Evolutionary conservation across 2,329 filamentous ascomycete genomes (phyloP).

Genomic region (Penicillium hesseltinei): DNA sequence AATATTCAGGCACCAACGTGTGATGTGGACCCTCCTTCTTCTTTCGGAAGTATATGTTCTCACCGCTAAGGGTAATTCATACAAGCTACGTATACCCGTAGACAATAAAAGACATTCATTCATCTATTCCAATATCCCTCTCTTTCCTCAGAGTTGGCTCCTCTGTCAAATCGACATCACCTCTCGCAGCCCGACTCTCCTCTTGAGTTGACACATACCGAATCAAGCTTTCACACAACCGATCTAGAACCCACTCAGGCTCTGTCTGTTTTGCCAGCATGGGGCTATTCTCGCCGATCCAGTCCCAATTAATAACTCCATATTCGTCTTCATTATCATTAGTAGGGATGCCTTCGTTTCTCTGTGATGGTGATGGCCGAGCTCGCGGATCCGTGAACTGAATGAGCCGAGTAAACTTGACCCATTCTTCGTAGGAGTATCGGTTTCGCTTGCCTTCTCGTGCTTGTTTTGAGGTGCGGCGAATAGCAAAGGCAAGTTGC

Average conservation of each 20-base stretch:
- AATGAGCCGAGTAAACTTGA: constrained; percentile 75
- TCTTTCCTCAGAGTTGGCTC: constrained; percentile 26
- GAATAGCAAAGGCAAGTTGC: constrained; percentile 68
- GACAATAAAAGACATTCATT: neutral
- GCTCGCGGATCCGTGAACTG: constrained; percentile 49
- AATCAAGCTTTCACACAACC: constrained; percentile 63
- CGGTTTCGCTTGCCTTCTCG: constrained; percentile 56
- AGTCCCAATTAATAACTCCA: constrained; percentile 66
- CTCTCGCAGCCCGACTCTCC: constrained; percentile 8
- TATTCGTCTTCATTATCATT: constrained; percentile 55
- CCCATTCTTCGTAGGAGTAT: constrained; percentile 84
- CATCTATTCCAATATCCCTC: constrained; percentile 24
- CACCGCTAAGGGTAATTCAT: neutral
- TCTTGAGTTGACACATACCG: constrained; percentile 39
- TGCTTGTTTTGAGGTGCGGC: constrained; percentile 63
- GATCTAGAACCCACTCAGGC: constrained; percentile 65
- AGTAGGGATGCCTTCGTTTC: constrained; percentile 27
- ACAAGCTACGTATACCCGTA: neutral
- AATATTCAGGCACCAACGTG: neutral
- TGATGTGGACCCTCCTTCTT: neutral
- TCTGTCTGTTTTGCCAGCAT: constrained; percentile 63
- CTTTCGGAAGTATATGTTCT: neutral
- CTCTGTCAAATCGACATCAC: constrained; percentile 8
- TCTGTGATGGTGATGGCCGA: constrained; percentile 1
- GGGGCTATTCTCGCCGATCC: constrained; percentile 68